These are phyloP conservation scores for Populus hybrid DNA, from an alignment of 441 rosid genomes.

Conservation along the genomic window DNA sequence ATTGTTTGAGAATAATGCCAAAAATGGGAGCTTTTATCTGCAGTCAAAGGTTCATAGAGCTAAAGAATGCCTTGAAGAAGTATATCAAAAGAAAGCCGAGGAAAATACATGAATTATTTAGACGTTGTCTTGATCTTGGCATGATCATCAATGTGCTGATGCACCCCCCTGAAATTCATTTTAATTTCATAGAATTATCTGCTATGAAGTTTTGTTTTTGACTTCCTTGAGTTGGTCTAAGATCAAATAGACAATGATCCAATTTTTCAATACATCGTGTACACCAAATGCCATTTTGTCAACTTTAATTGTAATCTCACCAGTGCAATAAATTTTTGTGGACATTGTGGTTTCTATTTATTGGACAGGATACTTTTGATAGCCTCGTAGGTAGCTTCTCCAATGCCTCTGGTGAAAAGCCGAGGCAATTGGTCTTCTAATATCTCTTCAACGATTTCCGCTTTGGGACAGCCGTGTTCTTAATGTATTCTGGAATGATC, in stretches of 20 bases:
- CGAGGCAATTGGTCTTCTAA: too few relatives aligned
- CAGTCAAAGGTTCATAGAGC: constrained; percentile 85
- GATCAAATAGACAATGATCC: neutral
- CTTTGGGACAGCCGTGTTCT: too few relatives aligned
- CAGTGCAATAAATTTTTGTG: neutral
- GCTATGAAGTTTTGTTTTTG: neutral
- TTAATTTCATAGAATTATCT: neutral
- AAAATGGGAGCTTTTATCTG: constrained; percentile 86
- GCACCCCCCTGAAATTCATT: neutral
- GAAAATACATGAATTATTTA: neutral
- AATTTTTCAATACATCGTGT: neutral
- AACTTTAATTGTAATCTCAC: neutral
- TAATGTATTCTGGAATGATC: too few relatives aligned
- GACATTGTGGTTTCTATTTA: neutral
- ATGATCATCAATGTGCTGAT: neutral
- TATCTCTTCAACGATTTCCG: too few relatives aligned
- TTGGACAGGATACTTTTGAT: too few relatives aligned
- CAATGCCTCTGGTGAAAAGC: too few relatives aligned
- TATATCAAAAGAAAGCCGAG: constrained; percentile 6
- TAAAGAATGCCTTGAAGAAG: constrained; percentile 68
- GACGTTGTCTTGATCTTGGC: neutral
- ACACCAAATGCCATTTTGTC: neutral
- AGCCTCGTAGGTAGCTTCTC: too few relatives aligned
- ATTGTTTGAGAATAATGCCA: constrained; percentile 65
- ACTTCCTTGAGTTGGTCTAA: neutral